Evolutionary conservation across 1,284 basidiomycete species (phyloP), one percentile per base, ranked within the genome.

Genomic region (Schizophyllum commune): DNA sequence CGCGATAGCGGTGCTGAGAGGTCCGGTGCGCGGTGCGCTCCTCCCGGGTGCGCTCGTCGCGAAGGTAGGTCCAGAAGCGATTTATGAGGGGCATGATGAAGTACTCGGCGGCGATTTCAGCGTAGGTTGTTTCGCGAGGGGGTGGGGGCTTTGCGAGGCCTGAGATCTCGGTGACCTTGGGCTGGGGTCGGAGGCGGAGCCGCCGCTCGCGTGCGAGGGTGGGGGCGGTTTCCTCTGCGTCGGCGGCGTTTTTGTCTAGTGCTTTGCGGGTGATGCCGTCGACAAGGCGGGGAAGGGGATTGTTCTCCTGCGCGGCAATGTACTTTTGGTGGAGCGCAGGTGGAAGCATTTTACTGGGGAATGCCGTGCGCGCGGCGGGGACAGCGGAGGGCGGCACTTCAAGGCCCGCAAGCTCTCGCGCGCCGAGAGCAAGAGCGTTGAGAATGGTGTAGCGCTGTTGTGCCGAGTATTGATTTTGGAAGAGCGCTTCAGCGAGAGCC

Each of bases 51-150:
- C 89, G 83, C 67, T 91, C 87, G 67, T 95, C 91, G 15, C 90
- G 84, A 54, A 95, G 82, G 73, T 94, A 91, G n/a, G 83, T 71
- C 92, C 94, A 96, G 73, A 98, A 96, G 7, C 89, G 85, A 67
- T 94, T 91, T 71, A 98, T 82, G 33, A 98, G 77, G 0, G 96
- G 96, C 60, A 89, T 84, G 59, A 97, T 82, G 73, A 96, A 97
- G 72, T 76, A 87, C 69, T 94, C 92, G 0, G 90, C 90, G 0
- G 92, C 92, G 27, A 96, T 76, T 55, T 84, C 79, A n/a, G 83
- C 86, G 74, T 90, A 96, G 0, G 80, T 75, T 68, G 76, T 73
- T 55, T 62, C 62, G 61, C 61, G 68, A 56, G n/a, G 69, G 47
- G 57, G 66, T n/a, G 19, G 57, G 22, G 19, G 13, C 61, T 60